Evolutionary conservation across 2,329 filamentous ascomycete species (phyloP).

Genomic region (Colletotrichum lentis): DNA sequence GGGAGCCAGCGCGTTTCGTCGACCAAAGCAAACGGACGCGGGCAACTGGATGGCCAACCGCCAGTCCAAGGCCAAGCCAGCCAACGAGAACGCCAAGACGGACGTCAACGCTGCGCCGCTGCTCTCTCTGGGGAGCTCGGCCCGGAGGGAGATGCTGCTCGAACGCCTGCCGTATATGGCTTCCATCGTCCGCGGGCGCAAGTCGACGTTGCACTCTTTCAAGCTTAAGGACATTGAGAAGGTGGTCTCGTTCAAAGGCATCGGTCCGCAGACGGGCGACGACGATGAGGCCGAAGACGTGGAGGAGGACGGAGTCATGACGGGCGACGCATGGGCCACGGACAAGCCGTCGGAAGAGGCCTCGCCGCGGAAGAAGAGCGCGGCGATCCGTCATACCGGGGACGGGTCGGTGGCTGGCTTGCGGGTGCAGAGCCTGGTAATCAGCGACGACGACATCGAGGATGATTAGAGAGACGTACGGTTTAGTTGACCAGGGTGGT

Average conservation of each 20-base stretch:
- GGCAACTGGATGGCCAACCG: constrained; percentile 43
- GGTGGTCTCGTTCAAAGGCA: constrained; percentile 72
- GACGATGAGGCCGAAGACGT: constrained; percentile 57
- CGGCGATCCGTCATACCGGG: constrained; percentile 49
- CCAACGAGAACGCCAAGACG: constrained; percentile 19
- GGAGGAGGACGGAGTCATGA: constrained; percentile 46
- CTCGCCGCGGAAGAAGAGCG: constrained; percentile 58
- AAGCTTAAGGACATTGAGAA: constrained; percentile 69
- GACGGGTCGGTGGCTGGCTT: constrained; percentile 51
- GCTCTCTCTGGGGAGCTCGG: constrained; percentile 69
- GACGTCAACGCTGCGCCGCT: constrained; percentile 48
- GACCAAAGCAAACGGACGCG: constrained; percentile 46
- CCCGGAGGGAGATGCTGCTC: constrained; percentile 77
- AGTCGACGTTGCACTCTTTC: constrained; percentile 47
- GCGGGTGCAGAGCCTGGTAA: constrained; percentile 70
- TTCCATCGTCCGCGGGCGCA: constrained; percentile 63
- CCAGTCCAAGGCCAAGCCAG: constrained; percentile 34
- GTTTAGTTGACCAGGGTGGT: background rate
- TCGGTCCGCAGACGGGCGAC: constrained; percentile 58
- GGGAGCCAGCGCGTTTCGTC: constrained; percentile 59
- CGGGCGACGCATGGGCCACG: constrained; percentile 66
- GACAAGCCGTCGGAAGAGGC: constrained; percentile 66
- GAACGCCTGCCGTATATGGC: constrained; percentile 89
- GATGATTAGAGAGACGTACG: constrained; percentile 52
- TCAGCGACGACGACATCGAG: constrained; percentile 88